phyloP scores from a whole-genome alignment of 2,329 filamentous ascomycete genomes.

The Beauveria sp. region DNA sequence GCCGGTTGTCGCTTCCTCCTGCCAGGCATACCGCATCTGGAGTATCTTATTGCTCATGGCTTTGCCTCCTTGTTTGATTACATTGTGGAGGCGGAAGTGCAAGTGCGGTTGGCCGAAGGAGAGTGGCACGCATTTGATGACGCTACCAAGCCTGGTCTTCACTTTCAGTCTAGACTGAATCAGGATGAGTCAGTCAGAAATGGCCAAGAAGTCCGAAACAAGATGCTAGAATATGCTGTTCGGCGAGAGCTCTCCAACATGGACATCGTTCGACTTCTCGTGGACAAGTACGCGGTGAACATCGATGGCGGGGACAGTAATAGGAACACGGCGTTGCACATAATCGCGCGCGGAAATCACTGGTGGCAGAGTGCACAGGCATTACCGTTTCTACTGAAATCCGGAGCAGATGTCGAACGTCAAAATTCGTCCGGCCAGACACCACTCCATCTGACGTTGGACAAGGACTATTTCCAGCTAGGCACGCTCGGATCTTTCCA shows the following conservation, averaged over 20 bases:
- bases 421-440: slow-evolving; percentile 2
- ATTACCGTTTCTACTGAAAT: slow-evolving; percentile 10
- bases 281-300: slow-evolving; percentile 5
- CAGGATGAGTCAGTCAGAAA: not conserved
- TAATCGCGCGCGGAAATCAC: not conserved
- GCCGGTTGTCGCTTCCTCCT: not conserved
- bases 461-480: not conserved
- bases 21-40: not conserved
- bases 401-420: slow-evolving; percentile 5
- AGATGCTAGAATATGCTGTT: not conserved
- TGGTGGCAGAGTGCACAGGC: slow-evolving; percentile 15
- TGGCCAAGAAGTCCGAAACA: not conserved
- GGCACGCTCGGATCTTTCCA: not conserved
- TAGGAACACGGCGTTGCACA: not conserved
- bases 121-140: slow-evolving; percentile 8
- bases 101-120: not conserved
- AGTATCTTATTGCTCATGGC: not conserved
- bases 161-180: not conserved
- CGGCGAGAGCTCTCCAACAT: not conserved
- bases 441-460: slow-evolving; percentile 12
- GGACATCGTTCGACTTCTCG: slow-evolving; percentile 3
- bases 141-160: not conserved
- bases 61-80: not conserved
- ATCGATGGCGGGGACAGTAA: not conserved
- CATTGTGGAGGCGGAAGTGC: not conserved